Evolutionary conservation across 306 rosid species (phyloP), one percentile per base, ranked within the genome.

Genomic region (Prunus davidiana): DNA sequence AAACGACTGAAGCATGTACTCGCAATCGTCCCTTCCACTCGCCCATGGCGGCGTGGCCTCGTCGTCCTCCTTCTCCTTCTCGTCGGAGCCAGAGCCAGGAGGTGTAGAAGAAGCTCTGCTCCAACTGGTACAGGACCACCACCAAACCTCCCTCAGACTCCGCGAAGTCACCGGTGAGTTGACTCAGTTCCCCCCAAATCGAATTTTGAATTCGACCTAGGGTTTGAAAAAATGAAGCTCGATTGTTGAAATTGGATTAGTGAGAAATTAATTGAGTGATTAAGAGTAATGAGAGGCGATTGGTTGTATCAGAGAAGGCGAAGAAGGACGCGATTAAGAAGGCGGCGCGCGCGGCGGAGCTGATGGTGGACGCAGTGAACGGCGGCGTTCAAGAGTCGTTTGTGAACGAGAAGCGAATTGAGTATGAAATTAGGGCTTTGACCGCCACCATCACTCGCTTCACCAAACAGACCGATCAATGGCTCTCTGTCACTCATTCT

Each of bases 401-500:
- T 68, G 14, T 89, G 56, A 86, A 84, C 49, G 90, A 95, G 90
- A 92, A 95, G 83, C 84, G 92, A 49, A 90, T 92, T 50, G 99
- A 92, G 85, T 74, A 67, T 25, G 99, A 95, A 81, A 92, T 84
- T 86, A 87, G 97, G 86, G 77, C 88, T 27, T 73, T 92, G 28
- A 79, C 96, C 30, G 55, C 74, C 38, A 87, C 93, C 13, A 88
- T 92, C 63, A 9, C 93, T 0, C 87, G 90, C 12, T 95, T 92
- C 84, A 86, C 78, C 61, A 95, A 90, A 77, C 97, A 90, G 80
- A 89, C 97, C 11, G 97, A 92, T 87, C 97, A 95, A 7, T 95
- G 96, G 97, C 97, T 95, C 58, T 55, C 87, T 66, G 79, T 93
- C 32, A 85, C 99, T 73, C 95, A 82, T 76, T 79, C 93, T 58